Base-by-base conservation (phyloP, 73 alveolate genomes). In the Paramecium sexaurelia region DNA sequence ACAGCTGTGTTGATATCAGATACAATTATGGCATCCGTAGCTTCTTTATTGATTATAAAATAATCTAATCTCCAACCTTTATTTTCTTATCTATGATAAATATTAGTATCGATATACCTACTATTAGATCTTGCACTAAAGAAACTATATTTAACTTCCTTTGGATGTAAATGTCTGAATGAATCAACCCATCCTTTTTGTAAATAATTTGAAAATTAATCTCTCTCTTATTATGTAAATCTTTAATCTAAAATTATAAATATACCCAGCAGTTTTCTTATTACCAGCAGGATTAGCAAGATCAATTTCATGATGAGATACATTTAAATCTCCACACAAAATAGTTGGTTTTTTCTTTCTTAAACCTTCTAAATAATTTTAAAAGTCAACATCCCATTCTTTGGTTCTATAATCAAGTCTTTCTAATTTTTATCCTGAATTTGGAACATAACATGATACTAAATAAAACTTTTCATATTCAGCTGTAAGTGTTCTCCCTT, bases 401-500 rank as follows among this genome's bases (percentile, higher is more conserved):
- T 94, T 88, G 0, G 92, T 85, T 75, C 99, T 89, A 92, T 96
- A 97, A 85, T 92, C 96, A 9, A 97, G 86, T 95, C 99, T 90
- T 67, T 96, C 96, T 36, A 96, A 92, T 35, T 91, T 87, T n/a
- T 95, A 92, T 13, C 99, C 99, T 19, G 99, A 93, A 91, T 98
- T 98, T 35, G 99, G 99, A 9, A 96, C 97, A 90, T 98, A 98
- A 75, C 97, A 96, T 17, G 98, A 94, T n/a, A 98, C 97, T 55
- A 98, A 92, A 55, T 97, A 83, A 98, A 98, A 98, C 69, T 94
- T 95, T 32, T 97, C 99, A 86, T 13, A 97, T 94, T 98, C 99
- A 41, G 95, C 92, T 6, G 99, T 97, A 47, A 98, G 91, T 22
- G 98, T 93, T 92, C 99, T 88, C 29, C 99, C 99, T 94, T 97